These are phyloP conservation scores for Curvularia eragrostidis DNA, from an alignment of 2,329 filamentous ascomycete species.

Conservation along the genomic window DNA sequence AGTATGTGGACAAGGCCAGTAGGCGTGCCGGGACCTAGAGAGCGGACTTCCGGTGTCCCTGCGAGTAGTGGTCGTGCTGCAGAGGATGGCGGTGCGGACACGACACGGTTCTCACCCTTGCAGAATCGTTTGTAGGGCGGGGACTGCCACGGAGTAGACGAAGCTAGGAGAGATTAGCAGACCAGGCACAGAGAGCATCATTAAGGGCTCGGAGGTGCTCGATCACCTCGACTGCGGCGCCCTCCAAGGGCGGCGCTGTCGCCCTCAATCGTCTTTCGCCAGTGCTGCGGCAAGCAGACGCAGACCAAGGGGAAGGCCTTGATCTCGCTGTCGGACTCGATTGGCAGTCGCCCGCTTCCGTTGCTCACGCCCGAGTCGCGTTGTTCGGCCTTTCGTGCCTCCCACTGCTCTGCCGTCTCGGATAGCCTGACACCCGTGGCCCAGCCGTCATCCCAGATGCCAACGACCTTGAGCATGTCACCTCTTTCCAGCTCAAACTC, in stretches of 20 bases:
- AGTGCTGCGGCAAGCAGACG: conserved; percentile 93
- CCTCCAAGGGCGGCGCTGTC: conserved; percentile 58
- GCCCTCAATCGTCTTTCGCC: conserved; percentile 94
- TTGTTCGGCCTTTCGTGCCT: conserved; percentile 75
- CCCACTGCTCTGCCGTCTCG: conserved; percentile 88
- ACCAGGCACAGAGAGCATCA: conserved; percentile 19
- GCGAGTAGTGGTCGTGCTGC: conserved; percentile 27
- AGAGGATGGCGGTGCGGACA: conserved; percentile 14
- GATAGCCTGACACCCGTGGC: conserved; percentile 87
- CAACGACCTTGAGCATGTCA: conserved; percentile 97
- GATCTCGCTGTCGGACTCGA: conserved; percentile 72
- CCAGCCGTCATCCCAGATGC: conserved; percentile 99
- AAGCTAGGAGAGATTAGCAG: conserved; percentile 39
- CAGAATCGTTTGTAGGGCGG: conserved; percentile 11
- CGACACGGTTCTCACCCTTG: conserved; percentile 12
- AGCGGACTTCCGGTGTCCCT: conserved; percentile 28
- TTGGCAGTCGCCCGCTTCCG: conserved; percentile 60
- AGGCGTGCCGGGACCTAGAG: conserved; percentile 43
- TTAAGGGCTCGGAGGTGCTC: conserved; percentile 41
- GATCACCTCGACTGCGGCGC: conserved; percentile 44
- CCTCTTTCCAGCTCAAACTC: conserved; percentile 93
- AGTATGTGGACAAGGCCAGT: conserved; percentile 33
- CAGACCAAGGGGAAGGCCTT: conserved; percentile 98
- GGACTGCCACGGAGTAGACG: conserved; percentile 23
- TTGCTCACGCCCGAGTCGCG: conserved; percentile 94